A percentile compares a stretch with the other conserved stretches of the same genome.
Conservation (phyloP, 1,139 yeast species). For the Yamadazyma atlantica region DNA sequence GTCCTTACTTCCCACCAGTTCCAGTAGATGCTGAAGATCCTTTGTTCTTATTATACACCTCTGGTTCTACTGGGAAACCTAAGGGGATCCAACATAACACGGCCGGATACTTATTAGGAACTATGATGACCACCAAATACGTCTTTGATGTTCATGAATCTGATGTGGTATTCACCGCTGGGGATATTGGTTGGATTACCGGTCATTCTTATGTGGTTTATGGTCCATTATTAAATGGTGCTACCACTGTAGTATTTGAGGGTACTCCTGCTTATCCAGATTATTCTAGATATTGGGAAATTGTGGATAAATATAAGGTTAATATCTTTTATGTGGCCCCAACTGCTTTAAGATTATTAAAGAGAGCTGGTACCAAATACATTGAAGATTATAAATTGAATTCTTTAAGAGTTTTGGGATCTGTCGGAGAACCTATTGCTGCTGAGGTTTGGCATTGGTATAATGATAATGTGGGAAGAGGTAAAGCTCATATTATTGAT, state of each 20-base stretch:
- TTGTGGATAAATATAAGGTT: slow-evolving; percentile 72
- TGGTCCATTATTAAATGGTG: slow-evolving; percentile 78
- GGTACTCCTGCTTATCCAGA: slow-evolving; percentile 87
- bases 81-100: slow-evolving; percentile 74
- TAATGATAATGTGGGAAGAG: slow-evolving; percentile 73
- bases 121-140: slow-evolving; percentile 67
- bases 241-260: slow-evolving; percentile 79
- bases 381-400: slow-evolving; percentile 65
- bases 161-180: slow-evolving; percentile 78
- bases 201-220: slow-evolving; percentile 84
- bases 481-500: slow-evolving; percentile 71
- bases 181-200: slow-evolving; percentile 89
- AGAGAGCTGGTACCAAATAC: slow-evolving; percentile 74
- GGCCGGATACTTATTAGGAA: slow-evolving; percentile 77
- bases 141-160: slow-evolving; percentile 74
- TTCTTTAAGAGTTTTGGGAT: slow-evolving; percentile 71
- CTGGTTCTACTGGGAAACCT: slow-evolving; percentile 71
- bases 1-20: slow-evolving; percentile 61
- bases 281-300: slow-evolving; percentile 80
- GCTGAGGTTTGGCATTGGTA: slow-evolving; percentile 96
- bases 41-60: slow-evolving; percentile 61
- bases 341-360: slow-evolving; percentile 79
- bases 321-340: slow-evolving; percentile 90
- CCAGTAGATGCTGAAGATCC: slow-evolving; percentile 64
- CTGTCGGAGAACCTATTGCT: slow-evolving; percentile 92